Evolutionary conservation across 2,329 filamentous ascomycete genomes (phyloP).

Genomic region (Juglanconis oblonga): DNA sequence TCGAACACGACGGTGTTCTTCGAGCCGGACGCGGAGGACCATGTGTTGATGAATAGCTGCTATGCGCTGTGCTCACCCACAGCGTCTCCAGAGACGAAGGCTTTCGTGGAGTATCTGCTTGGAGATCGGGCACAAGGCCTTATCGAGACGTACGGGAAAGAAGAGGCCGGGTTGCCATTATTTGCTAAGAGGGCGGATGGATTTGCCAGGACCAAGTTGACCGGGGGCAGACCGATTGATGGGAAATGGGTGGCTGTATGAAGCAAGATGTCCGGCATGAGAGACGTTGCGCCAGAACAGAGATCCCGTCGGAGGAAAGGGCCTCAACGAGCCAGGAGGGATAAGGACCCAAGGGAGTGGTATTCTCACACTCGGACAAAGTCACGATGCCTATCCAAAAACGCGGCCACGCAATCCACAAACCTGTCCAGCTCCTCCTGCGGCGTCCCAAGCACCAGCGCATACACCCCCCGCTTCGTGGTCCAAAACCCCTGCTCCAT

Average conservation of each 20-base stretch:
- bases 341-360: not conserved
- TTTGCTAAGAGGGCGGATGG: conserved; percentile 2
- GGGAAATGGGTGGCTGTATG: not conserved
- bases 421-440: conserved; percentile 22
- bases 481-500: conserved; percentile 25
- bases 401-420: conserved; percentile 16
- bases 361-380: not conserved
- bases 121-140: not conserved
- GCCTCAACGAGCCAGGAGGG: not conserved
- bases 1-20: conserved; percentile 8
- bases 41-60: conserved; percentile 16
- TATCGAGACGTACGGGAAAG: not conserved
- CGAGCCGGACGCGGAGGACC: conserved; percentile 5
- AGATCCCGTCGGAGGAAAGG: too few relatives aligned
- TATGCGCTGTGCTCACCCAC: conserved; percentile 1
- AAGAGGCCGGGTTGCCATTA: not conserved
- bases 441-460: conserved; percentile 23
- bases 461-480: conserved; percentile 22
- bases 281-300: not conserved
- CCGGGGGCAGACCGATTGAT: not conserved
- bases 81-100: not conserved
- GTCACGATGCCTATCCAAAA: conserved; percentile 1
- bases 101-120: conserved; percentile 8
- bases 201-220: not conserved
- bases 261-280: not conserved